These are phyloP conservation scores for Bipolaris victoriae DNA, from an alignment of 2,329 filamentous ascomycete species.

Conservation along the genomic window DNA sequence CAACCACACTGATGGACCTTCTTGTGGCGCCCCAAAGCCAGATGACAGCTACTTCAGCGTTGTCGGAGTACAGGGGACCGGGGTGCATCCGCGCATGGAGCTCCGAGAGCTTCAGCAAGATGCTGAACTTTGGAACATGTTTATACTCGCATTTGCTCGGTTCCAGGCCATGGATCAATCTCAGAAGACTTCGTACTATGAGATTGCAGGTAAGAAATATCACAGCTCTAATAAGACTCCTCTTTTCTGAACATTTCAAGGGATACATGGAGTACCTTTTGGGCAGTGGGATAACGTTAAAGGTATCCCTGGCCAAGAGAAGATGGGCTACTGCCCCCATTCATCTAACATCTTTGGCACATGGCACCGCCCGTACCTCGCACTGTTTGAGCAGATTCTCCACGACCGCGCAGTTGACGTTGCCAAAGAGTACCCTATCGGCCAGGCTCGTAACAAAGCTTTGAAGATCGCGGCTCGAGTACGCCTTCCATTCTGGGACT, in stretches of 20 bases:
- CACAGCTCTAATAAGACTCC: not conserved
- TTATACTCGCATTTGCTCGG: slow-evolving; percentile 37
- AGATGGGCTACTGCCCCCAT: slow-evolving; percentile 42
- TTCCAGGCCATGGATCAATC: slow-evolving; percentile 43
- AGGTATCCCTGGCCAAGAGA: slow-evolving; percentile 28
- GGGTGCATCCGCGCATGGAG: slow-evolving; percentile 36
- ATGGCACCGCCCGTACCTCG: slow-evolving; percentile 45
- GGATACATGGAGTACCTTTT: slow-evolving; percentile 44
- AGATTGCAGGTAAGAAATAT: slow-evolving; percentile 34
- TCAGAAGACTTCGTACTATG: slow-evolving; percentile 41
- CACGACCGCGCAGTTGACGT: slow-evolving; percentile 39
- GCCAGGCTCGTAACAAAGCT: slow-evolving; percentile 31
- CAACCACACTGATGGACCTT: slow-evolving; percentile 27
- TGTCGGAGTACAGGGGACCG: slow-evolving; percentile 41
- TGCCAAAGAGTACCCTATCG: slow-evolving; percentile 37
- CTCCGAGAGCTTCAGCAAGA: slow-evolving; percentile 42
- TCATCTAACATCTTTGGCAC: slow-evolving; percentile 38
- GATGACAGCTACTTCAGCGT: slow-evolving; percentile 42
- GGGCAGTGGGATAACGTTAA: slow-evolving; percentile 35
- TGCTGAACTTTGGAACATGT: slow-evolving; percentile 40
- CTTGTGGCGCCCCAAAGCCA: slow-evolving; percentile 27
- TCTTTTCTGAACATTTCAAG: slow-evolving; percentile 13
- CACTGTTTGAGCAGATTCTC: slow-evolving; percentile 43
- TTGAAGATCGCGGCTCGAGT: slow-evolving; percentile 31
- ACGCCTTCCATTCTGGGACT: slow-evolving; percentile 47